These are phyloP conservation scores for Phaeosphaeriaceae sp. DNA, from an alignment of 2,329 filamentous ascomycete genomes.

Conservation along the genomic window DNA sequence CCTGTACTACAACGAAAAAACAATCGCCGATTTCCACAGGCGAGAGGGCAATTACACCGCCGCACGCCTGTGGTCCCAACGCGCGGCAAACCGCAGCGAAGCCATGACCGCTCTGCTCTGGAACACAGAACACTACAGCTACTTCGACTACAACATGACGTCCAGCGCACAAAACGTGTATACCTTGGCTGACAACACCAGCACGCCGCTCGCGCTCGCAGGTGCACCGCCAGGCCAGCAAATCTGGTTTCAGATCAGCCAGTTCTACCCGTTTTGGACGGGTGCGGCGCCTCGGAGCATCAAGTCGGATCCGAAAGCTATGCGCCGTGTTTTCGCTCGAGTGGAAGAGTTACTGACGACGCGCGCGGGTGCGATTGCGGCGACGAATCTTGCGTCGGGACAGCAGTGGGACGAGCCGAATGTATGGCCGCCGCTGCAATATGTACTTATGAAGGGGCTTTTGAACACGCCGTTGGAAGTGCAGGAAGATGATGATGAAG, in stretches of 20 bases:
- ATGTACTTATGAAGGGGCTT: slow-evolving; percentile 68
- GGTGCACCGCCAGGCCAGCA: slow-evolving; percentile 62
- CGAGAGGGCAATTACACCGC: slow-evolving; percentile 58
- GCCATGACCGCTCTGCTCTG: slow-evolving; percentile 70
- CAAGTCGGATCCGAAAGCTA: slow-evolving; percentile 64
- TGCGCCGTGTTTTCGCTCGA: slow-evolving; percentile 61
- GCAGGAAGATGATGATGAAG: slow-evolving; percentile 56
- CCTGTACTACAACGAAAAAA: slow-evolving; percentile 68
- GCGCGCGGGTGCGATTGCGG: slow-evolving; percentile 64
- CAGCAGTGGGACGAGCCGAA: slow-evolving; percentile 76
- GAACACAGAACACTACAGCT: slow-evolving; percentile 67
- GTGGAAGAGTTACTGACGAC: slow-evolving; percentile 61
- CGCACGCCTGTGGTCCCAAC: slow-evolving; percentile 57
- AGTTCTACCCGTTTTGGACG: slow-evolving; percentile 74
- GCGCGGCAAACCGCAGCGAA: slow-evolving; percentile 61
- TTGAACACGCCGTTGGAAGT: slow-evolving; percentile 65
- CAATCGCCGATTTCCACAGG: slow-evolving; percentile 63
- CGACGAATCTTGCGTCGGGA: slow-evolving; percentile 65
- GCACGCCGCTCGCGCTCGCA: slow-evolving; percentile 42
- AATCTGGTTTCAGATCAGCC: slow-evolving; percentile 63
- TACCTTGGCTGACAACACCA: slow-evolving; percentile 53
- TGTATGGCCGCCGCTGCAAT: slow-evolving; percentile 72
- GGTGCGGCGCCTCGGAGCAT: slow-evolving; percentile 66
- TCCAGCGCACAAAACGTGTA: slow-evolving; percentile 63
- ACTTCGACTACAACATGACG: slow-evolving; percentile 74